Conservation (phyloP, 352 stramenopile genomes). For the Achlya hypogyna region DNA sequence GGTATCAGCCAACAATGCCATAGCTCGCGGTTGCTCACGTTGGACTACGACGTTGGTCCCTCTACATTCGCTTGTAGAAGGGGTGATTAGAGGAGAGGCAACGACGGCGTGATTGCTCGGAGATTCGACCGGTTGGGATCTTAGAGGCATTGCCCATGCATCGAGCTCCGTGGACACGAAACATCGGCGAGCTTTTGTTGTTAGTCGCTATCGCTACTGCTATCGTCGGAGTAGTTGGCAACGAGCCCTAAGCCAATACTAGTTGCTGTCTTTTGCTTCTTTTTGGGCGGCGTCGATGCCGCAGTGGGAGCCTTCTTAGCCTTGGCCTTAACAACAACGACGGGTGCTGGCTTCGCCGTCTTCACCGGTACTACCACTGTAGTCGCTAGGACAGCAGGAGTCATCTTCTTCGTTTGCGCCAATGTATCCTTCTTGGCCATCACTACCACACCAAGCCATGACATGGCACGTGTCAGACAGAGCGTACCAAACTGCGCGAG, state of each 20-base stretch:
- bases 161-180: no score
- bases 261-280: neutral
- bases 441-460: neutral
- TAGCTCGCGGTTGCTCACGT: no score
- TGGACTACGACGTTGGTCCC: no score
- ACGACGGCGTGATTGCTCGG: no score
- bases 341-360: neutral
- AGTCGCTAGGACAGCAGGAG: no score
- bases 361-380: neutral
- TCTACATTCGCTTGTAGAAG: no score
- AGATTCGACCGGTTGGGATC: no score
- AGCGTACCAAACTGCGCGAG: conserved; percentile 54
- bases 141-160: no score
- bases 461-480: neutral
- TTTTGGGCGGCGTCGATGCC: neutral
- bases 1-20: no score
- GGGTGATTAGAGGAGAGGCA: no score
- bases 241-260: neutral
- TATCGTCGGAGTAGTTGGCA: conserved; percentile 1
- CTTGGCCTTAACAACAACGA: conserved; percentile 2
- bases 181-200: neutral
- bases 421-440: conserved; percentile 5
- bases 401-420: neutral
- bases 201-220: neutral
- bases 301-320: neutral